phyloP scores from a whole-genome alignment of 1,284 basidiomycete species.

The Ceratobasidium sp. region DNA sequence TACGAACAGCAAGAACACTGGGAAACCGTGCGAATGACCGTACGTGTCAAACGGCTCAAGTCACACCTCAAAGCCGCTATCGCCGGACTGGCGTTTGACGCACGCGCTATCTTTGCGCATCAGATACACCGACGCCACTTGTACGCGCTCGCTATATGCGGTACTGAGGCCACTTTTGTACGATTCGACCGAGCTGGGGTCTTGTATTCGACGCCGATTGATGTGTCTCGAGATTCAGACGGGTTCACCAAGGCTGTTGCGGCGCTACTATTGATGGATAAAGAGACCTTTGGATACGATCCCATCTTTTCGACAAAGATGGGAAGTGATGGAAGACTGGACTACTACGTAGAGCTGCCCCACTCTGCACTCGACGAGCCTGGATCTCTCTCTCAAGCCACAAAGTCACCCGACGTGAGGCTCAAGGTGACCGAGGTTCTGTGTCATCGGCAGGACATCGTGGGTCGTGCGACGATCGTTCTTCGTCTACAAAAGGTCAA shows the following conservation, averaged over 20 bases:
- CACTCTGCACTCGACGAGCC: neutral
- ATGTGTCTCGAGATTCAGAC: slow-evolving; percentile 4
- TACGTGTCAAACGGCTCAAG: neutral
- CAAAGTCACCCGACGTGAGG: neutral
- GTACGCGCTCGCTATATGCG: slow-evolving; percentile 16
- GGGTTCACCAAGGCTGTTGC: slow-evolving; percentile 25
- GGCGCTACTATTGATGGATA: slow-evolving; percentile 12
- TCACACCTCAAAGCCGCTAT: slow-evolving; percentile 17
- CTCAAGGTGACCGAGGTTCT: slow-evolving; percentile 20
- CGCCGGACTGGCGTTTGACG: neutral
- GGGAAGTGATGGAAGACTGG: neutral
- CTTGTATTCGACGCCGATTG: slow-evolving; percentile 17
- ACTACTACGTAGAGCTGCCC: slow-evolving; percentile 32
- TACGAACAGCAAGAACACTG: neutral
- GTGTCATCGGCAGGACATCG: slow-evolving; percentile 8
- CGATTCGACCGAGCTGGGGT: slow-evolving; percentile 31
- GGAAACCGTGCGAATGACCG: slow-evolving; percentile 5
- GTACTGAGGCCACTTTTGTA: slow-evolving; percentile 18
- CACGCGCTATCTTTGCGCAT: neutral
- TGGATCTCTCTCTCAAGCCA: neutral
- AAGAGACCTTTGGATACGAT: slow-evolving; percentile 11
- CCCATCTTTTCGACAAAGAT: neutral
- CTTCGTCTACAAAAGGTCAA: slow-evolving; percentile 13
- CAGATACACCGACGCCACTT: slow-evolving; percentile 25
- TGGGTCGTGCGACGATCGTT: slow-evolving; percentile 16